Evolutionary conservation across 257 asterid genomes (phyloP).

Genomic region (Parsonsia alboflavescens): DNA sequence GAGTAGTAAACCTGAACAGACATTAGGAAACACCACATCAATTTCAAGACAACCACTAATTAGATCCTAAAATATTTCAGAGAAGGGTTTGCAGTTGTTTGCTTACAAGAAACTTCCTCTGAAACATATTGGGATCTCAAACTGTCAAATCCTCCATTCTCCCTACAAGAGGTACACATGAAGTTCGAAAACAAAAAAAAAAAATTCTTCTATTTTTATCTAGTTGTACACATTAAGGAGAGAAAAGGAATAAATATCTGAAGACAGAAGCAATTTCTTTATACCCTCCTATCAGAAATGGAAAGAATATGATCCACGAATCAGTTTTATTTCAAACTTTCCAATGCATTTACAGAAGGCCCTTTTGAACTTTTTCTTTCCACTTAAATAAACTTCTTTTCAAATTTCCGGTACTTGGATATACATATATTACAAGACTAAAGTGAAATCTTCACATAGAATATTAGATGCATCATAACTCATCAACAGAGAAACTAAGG

Average conservation of each 20-base stretch:
- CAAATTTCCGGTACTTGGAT: not conserved
- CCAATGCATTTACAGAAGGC: not conserved
- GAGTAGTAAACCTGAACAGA: conserved; percentile 46
- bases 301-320: not conserved
- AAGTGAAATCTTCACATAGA: not conserved
- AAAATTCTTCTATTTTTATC: not conserved
- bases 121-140: conserved; percentile 43
- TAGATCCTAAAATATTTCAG: not conserved
- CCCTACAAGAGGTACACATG: conserved; percentile 38
- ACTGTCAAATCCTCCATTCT: conserved; percentile 25
- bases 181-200: not conserved
- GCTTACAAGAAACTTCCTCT: conserved; percentile 58
- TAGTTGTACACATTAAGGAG: not conserved
- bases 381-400: not conserved
- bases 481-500: not conserved
- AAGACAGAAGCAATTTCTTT: not conserved
- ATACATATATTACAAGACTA: not conserved
- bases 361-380: not conserved
- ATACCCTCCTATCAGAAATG: not conserved
- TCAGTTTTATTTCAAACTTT: not conserved
- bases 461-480: not conserved
- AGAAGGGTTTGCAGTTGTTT: conserved; percentile 5
- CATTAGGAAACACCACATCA: not conserved
- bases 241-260: not conserved
- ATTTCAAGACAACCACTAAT: conserved; percentile 1